Evolutionary conservation across 257 asterid genomes (phyloP).

Genomic region (Solanum paucissectum): DNA sequence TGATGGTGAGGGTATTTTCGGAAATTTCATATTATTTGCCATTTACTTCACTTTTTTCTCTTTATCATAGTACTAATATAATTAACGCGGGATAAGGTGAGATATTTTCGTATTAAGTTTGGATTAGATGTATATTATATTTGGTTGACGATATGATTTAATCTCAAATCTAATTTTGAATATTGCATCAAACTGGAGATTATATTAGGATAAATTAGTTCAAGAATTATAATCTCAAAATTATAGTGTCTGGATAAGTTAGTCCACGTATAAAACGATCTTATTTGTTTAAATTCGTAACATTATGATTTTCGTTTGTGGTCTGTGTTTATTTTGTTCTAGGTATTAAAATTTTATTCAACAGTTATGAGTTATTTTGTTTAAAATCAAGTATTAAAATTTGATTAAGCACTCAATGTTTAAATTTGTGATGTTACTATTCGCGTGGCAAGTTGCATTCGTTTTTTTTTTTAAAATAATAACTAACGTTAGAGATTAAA

Average conservation of each 20-base stretch:
- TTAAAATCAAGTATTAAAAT: neutral
- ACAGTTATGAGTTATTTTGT: too few species aligned
- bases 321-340: neutral
- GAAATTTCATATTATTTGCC: neutral
- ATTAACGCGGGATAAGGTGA: fast-evolving
- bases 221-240: neutral
- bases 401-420: fast-evolving
- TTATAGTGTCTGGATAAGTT: neutral
- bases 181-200: neutral
- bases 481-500: neutral
- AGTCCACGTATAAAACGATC: too few species aligned
- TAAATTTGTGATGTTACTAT: neutral
- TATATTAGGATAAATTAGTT: neutral
- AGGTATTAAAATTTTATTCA: neutral
- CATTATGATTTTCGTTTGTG: neutral
- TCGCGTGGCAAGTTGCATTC: neutral
- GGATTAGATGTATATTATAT: neutral
- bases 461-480: neutral
- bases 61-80: neutral
- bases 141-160: neutral
- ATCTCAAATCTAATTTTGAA: neutral
- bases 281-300: neutral
- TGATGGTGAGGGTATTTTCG: neutral
- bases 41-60: neutral
- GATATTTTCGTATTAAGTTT: neutral